These are phyloP conservation scores for Eimeria necatrix DNA, from an alignment of 169 alveolate genomes.

Conservation along the genomic window DNA sequence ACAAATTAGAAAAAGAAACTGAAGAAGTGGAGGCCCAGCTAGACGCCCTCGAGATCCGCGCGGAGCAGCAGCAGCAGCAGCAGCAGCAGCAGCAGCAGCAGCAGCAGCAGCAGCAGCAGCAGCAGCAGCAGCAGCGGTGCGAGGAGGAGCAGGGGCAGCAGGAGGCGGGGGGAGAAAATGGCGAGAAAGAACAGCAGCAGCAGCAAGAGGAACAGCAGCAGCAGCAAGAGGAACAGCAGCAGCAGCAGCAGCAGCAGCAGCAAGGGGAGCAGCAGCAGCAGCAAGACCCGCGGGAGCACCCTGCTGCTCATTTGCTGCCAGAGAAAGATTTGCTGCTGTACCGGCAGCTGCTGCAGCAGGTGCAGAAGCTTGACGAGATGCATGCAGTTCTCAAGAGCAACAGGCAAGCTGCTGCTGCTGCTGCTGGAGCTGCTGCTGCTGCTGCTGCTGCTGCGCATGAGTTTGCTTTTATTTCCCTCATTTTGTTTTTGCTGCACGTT, in stretches of 20 bases:
- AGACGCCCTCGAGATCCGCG: constrained; percentile 13
- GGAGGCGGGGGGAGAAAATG: background rate
- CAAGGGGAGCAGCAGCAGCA: constrained; percentile 4
- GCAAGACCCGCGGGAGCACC: constrained; percentile 47
- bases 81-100: constrained; percentile 6
- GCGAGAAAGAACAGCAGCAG: no score
- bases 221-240: background rate
- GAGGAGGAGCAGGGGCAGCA: background rate
- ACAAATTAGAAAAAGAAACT: constrained; percentile 29
- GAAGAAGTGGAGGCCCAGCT: constrained; percentile 35
- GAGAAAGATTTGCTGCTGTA: background rate
- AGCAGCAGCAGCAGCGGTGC: background rate
- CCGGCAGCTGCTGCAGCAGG: constrained; percentile 47
- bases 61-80: constrained; percentile 55
- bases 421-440: constrained; percentile 20
- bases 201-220: background rate
- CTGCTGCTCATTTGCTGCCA: constrained; percentile 54
- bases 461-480: background rate
- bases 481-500: background rate
- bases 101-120: background rate
- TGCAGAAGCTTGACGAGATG: constrained; percentile 37
- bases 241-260: background rate
- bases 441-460: background rate
- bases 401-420: background rate
- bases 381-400: constrained; percentile 44